A percentile compares a stretch with the other conserved stretches of the same genome.
phyloP scores from a whole-genome alignment of 2,329 filamentous ascomycete genomes.

The Alternaria longipes region DNA sequence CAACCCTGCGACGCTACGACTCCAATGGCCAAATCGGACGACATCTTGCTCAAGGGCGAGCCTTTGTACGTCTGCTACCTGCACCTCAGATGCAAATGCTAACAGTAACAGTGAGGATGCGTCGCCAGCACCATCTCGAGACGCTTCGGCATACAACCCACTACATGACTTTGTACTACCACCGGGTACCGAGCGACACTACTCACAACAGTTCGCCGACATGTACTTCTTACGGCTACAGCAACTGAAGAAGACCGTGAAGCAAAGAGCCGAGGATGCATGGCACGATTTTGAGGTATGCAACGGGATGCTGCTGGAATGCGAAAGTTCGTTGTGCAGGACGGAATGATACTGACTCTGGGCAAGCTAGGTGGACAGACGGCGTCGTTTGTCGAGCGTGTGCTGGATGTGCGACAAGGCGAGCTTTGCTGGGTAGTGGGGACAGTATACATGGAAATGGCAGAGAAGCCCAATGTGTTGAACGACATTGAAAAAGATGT shows the following conservation, averaged over 20 bases:
- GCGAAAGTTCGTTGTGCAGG: not conserved
- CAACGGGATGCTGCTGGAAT: constrained; percentile 4
- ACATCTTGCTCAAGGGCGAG: constrained; percentile 37
- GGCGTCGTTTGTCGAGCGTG: constrained; percentile 80
- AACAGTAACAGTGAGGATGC: constrained; percentile 38
- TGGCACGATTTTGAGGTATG: constrained; percentile 77
- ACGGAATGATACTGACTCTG: constrained; percentile 14
- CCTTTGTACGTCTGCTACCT: constrained; percentile 38
- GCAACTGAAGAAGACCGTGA: constrained; percentile 84
- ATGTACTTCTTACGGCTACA: constrained; percentile 95
- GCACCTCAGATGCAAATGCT: constrained; percentile 9
- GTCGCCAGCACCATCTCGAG: constrained; percentile 31
- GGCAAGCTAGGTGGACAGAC: constrained; percentile 73
- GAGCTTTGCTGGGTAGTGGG: constrained; percentile 95
- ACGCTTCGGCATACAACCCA: constrained; percentile 73
- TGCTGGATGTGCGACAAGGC: constrained; percentile 94
- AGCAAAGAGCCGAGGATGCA: constrained; percentile 74
- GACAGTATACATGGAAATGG: constrained; percentile 97
- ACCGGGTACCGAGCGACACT: constrained; percentile 70
- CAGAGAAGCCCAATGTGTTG: constrained; percentile 92
- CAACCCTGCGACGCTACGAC: not conserved
- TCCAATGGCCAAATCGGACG: constrained; percentile 29
- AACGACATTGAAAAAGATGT: constrained; percentile 95
- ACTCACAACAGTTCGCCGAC: constrained; percentile 95
- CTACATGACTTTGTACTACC: constrained; percentile 78